phyloP scores from a whole-genome alignment of 176 grass and related monocot species.

The Avena eriantha region DNA sequence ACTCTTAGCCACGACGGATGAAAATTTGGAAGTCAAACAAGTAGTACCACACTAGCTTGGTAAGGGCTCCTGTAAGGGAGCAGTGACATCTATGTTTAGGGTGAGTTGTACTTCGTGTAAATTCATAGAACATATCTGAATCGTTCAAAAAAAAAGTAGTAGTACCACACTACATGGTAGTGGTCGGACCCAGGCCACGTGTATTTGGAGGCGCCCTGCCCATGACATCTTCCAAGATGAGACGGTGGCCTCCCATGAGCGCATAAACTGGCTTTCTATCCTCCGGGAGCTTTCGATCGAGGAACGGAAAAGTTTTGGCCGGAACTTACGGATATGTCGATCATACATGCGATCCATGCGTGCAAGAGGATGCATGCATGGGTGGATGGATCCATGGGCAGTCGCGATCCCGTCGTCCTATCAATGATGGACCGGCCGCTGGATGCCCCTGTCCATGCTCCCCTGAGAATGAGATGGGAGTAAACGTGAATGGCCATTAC shows the following conservation, averaged over 20 bases:
- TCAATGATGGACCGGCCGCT: constrained; percentile 27
- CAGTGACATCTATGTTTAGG: no score
- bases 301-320: no score
- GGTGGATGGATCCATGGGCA: neutral
- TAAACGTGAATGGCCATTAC: neutral
- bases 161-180: no score
- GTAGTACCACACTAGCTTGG: no score
- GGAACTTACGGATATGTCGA: constrained; percentile 11
- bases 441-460: neutral
- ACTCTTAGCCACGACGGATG: no score
- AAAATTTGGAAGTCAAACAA: no score
- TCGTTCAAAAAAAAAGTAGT: no score
- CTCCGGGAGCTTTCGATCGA: neutral
- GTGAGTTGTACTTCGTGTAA: no score
- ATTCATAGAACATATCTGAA: no score
- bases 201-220: neutral
- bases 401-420: constrained; percentile 7
- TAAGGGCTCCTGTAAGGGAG: no score
- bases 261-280: neutral
- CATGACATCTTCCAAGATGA: neutral
- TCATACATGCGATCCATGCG: constrained; percentile 15
- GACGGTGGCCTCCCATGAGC: constrained; percentile 10
- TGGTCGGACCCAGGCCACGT: neutral
- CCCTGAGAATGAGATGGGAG: constrained; percentile 8
- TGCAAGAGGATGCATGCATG: neutral